phyloP scores from a whole-genome alignment of 345 rosid genomes.

The Syzygium oleosum region DNA sequence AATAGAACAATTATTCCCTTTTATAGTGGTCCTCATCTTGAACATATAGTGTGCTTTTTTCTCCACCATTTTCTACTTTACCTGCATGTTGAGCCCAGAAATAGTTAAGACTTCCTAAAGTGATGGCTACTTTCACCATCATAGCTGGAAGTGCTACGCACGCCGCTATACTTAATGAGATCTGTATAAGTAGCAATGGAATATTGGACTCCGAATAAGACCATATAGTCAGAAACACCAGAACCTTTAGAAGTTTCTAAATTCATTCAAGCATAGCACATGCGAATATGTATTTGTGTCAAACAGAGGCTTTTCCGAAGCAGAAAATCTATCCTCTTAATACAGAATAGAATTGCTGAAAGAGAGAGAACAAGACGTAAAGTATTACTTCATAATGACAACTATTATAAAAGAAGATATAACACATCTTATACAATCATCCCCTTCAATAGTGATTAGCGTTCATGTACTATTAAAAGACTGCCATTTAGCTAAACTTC shows the following conservation, averaged over 20 bases:
- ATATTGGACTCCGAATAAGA: neutral
- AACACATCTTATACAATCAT: neutral
- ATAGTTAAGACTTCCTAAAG: constrained; percentile 11
- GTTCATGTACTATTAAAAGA: neutral
- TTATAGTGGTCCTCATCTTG: constrained; percentile 42
- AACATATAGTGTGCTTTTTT: constrained; percentile 43
- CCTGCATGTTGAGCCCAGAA: constrained; percentile 44
- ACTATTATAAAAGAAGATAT: neutral
- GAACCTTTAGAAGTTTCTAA: neutral
- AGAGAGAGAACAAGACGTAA: neutral
- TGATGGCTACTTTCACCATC: neutral
- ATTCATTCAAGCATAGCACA: neutral
- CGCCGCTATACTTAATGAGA: neutral
- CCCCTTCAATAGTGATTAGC: neutral
- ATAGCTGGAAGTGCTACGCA: neutral
- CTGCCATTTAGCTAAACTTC: neutral
- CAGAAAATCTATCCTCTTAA: neutral
- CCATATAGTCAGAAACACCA: neutral
- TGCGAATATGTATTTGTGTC: neutral
- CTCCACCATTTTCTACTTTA: constrained; percentile 57
- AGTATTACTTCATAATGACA: neutral
- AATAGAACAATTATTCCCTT: constrained; percentile 21
- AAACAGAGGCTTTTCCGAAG: neutral
- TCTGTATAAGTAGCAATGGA: neutral
- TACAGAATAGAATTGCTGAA: neutral